Base-by-base conservation (phyloP, 2,329 filamentous ascomycete genomes). In the Colletotrichum viniferum region DNA sequence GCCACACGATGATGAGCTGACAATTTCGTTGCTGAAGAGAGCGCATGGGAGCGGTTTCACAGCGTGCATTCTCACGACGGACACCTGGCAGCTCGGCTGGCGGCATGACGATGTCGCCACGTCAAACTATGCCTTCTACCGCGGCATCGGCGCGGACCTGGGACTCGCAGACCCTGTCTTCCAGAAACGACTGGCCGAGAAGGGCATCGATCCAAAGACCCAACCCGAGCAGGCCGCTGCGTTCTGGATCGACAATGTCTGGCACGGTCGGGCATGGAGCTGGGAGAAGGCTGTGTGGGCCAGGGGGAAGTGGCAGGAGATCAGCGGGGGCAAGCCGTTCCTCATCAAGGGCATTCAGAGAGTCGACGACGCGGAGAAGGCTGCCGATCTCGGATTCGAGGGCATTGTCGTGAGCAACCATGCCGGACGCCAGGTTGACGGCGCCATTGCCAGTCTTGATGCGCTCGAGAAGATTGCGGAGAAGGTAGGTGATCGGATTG, bases 41-140 rank as follows among this genome's bases (percentile, higher is more conserved):
- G 92, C 92, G 0, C 84, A 87, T 76, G 82, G 89, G 3, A 84
- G 82, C 7, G 91, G 91, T 1, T 93, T 90, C 80, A 86, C 87
- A 4, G 92, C 87, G 0, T 89, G 89, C 70, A 89, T 93, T 8
- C 82, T 93, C 2, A 93, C 91, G 1, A 87, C 90, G 0, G 91
- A 93, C 81, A 93, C 91, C 0, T 93, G 90, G 90, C 88, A 92
- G 79, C 86, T 93, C 0, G 91, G 87, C 7, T 93, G 90, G 91
- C 85, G 91, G 34, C 90, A 92, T 79, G 87, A 90, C 79, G 90
- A 92, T 77, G 84, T 89, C 24, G 86, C 86, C 16, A 88, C 85
- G 10, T 87, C 85, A 55, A 93, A 92, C 78, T 93, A 92, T 79
- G 90, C 90, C 0, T 93, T 93, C 79, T 92, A 92, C 81, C 88